Percentiles rank a stretch among this genome's conserved stretches.
phyloP scores from a whole-genome alignment of 345 rosid genomes.

The Acer yangbiense region DNA sequence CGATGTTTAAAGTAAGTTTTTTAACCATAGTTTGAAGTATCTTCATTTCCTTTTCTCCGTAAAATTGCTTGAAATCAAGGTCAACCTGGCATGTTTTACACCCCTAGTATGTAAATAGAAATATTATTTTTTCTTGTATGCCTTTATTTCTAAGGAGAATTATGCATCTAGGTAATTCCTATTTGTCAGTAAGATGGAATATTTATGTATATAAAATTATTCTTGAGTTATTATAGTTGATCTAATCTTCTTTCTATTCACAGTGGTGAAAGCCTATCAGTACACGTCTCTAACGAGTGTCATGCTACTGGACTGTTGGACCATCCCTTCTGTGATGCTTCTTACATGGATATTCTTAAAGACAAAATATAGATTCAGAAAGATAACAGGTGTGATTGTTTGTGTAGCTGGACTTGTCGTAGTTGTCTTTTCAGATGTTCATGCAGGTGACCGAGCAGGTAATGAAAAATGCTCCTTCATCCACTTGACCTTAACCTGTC shows the following conservation, averaged over 20 bases:
- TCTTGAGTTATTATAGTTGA: slow-evolving; percentile 14
- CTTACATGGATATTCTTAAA: slow-evolving; percentile 78
- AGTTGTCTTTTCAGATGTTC: slow-evolving; percentile 95
- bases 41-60: neutral
- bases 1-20: neutral
- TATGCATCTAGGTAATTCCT: neutral
- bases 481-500: slow-evolving; percentile 4
- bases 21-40: too few relatives aligned
- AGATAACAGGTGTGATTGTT: slow-evolving; percentile 71
- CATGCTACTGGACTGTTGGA: slow-evolving; percentile 96
- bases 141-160: neutral
- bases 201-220: neutral
- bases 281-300: slow-evolving; percentile 85
- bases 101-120: neutral
- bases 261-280: slow-evolving; percentile 96
- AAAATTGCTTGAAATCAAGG: neutral
- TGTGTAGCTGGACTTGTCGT: slow-evolving; percentile 81
- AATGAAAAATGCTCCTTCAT: slow-evolving; percentile 9
- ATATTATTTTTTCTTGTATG: neutral
- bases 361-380: slow-evolving; percentile 77
- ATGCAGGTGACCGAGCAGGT: slow-evolving; percentile 74
- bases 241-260: slow-evolving; percentile 19
- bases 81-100: neutral
- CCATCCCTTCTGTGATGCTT: slow-evolving; percentile 83
- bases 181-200: neutral